Conservation (phyloP, 2,329 filamentous ascomycete species). For the Spiromastix sp. region DNA sequence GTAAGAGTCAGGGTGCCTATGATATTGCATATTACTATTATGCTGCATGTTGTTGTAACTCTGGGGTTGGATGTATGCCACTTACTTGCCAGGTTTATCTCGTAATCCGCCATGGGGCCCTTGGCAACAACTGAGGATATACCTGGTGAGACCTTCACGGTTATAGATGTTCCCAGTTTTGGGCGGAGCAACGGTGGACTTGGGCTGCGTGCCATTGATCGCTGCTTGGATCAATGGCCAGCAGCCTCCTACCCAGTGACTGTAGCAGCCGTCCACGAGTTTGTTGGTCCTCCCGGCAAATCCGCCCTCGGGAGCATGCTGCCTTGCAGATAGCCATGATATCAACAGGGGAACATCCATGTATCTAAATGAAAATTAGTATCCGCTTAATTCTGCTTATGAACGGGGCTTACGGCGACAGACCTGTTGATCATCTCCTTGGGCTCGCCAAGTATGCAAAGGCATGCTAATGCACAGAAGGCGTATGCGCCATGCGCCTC, state of each 20-base stretch:
- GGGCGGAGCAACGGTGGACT: constrained; percentile 13
- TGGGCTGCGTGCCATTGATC: constrained; percentile 43
- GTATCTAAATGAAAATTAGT: constrained; percentile 41
- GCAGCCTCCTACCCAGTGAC: constrained; percentile 92
- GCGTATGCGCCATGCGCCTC: constrained; percentile 97
- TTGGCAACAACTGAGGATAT: constrained; percentile 84
- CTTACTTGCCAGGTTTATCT: constrained; percentile 87
- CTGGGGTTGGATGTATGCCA: constrained; percentile 13
- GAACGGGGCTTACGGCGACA: constrained; percentile 21
- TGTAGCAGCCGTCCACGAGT: constrained; percentile 95
- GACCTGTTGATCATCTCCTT: constrained; percentile 63
- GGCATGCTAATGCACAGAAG: constrained; percentile 83
- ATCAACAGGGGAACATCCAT: constrained; percentile 68
- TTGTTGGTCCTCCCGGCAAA: constrained; percentile 95
- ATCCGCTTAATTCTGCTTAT: constrained; percentile 6
- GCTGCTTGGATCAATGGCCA: constrained; percentile 85
- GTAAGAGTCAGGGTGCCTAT: constrained; percentile 70
- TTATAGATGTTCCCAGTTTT: constrained; percentile 49
- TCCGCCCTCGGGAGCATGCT: constrained; percentile 84
- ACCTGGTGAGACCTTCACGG: constrained; percentile 73
- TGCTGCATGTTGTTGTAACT: not conserved
- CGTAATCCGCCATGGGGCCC: constrained; percentile 68
- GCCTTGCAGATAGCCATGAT: constrained; percentile 79
- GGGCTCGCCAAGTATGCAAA: constrained; percentile 75
- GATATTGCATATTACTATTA: constrained; percentile 12